Evolutionary conservation across 2,329 filamentous ascomycete genomes (phyloP), one percentile per base, ranked within the genome.

Genomic region (Fusarium armeniacum): DNA sequence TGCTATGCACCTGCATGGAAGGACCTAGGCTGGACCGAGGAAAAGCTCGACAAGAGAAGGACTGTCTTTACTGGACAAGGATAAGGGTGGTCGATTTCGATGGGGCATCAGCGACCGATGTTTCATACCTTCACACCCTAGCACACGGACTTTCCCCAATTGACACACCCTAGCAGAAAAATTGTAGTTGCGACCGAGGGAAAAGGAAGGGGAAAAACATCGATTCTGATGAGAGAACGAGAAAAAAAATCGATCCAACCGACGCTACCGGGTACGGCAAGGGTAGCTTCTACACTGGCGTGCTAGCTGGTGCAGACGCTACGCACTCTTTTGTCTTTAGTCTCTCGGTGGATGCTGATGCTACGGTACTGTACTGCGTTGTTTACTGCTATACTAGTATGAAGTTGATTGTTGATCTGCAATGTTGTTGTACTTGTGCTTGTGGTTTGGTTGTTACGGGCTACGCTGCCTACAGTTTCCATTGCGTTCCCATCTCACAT

Each of bases 251-350:
- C 57, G 65, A 65, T 58, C 71, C 65, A 75, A 54, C 69, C 71
- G 70, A 74, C 70, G 71, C 71, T 73, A 75, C 69, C 53, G 62
- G 58, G 65, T 59, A 74, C 53, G 70, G 73, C 70, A 74, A 73
- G 70, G 66, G 65, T 62, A 69, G 65, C 58, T 62, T 60, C 45
- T 59, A 51, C 61, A 46, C 69, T 71, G 69, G 69, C 69, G 62
- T 74, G 62, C 69, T 74, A 47, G 55, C 65, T 72, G 65, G 58
- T 73, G 71, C 65, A 64, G 65, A 46, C 58, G 52, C 58, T 61
- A 61, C 51, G 32, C 38, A 63, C 35, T 41, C 16, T 70, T 40
- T 59, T 41, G 62, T 67, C 44, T 47, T 35, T 70, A 69, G 62
- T 57, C 41, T 41, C n/a, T 24, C 40, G 58, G 62, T 57, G 58